These are phyloP conservation scores for Haberlea rhodopensis DNA, from an alignment of 257 asterid genomes.

Conservation along the genomic window DNA sequence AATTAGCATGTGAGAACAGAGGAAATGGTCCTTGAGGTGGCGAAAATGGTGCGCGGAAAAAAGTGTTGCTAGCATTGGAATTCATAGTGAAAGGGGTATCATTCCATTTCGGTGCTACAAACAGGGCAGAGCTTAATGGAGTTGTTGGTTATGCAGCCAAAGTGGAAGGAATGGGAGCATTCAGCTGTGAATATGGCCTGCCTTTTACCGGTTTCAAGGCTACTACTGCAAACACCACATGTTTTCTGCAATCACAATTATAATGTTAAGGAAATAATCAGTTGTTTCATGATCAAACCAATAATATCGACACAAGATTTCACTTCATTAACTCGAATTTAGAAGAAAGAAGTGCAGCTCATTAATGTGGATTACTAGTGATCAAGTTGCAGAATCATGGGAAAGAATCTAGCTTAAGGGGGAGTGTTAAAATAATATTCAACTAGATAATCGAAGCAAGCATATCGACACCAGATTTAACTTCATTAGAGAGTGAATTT, in stretches of 20 bases:
- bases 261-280: background rate
- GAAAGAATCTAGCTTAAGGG: no score
- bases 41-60: background rate
- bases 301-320: background rate
- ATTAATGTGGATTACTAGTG: no score
- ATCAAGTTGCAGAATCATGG: no score
- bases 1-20: constrained; percentile 14
- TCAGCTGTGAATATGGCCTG: constrained; percentile 26
- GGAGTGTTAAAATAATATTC: no score
- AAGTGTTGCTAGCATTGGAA: no score
- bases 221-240: constrained; percentile 28
- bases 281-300: background rate
- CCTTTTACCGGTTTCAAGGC: constrained; percentile 11
- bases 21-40: background rate
- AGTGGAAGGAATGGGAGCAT: constrained; percentile 14
- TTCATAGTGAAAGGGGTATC: constrained; percentile 22
- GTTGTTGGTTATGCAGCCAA: constrained; percentile 23
- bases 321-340: background rate
- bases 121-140: constrained; percentile 25
- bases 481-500: no score
- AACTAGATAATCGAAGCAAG: no score
- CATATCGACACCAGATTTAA: no score
- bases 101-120: constrained; percentile 25
- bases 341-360: background rate
- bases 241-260: background rate